Base-by-base conservation (phyloP, 2,329 filamentous ascomycete genomes). In the Fusarium stilboides region DNA sequence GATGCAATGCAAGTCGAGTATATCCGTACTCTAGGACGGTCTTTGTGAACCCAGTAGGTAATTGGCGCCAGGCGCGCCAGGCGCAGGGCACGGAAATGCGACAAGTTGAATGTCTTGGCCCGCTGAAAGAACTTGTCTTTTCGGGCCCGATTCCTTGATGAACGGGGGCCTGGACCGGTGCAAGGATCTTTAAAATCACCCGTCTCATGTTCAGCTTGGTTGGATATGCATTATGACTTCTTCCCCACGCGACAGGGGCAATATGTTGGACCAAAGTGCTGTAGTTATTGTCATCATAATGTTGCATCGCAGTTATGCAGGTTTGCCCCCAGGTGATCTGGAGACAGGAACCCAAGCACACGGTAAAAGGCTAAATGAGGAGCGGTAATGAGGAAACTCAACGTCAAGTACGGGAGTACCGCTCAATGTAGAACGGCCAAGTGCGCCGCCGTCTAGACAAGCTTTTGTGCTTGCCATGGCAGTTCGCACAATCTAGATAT, bases 31-130 rank as follows among this genome's bases (percentile, higher is more conserved):
- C 44, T 33, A 47, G 20, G 33, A 50, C 33, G 57, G 28, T 42
- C 31, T 33, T 37, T 45, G 20, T 20, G 43, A 44, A 49, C 39
- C 9, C 15, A 55, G 15, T 12, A 13, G 22, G 51, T 19, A 42
- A 54, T 37, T 66, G 49, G 40, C 57, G 61, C 51, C 63, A 68
- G 67, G 51, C 67, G 68, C 68, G 54, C 58, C 54, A 65, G 58
- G 28, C 58, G 67, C 58, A 70, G 54, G 37, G 39, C n/a, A 34
- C 20, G 19, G 45, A 46, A 56, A 37, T 46, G 53, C 40, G 34
- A 44, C 46, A 31, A 47, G 24, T 49, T 57, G 31, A 37, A 63
- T 22, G 58, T 57, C 50, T 63, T 50, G 26, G 50, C 26, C 50
- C 37, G 43, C 37, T 57, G 57, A 45, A 49, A 20, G 50, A 63